Evolutionary conservation across 2,329 filamentous ascomycete genomes (phyloP), one percentile per base, ranked within the genome.

Genomic region (Corinectria fuckeliana): DNA sequence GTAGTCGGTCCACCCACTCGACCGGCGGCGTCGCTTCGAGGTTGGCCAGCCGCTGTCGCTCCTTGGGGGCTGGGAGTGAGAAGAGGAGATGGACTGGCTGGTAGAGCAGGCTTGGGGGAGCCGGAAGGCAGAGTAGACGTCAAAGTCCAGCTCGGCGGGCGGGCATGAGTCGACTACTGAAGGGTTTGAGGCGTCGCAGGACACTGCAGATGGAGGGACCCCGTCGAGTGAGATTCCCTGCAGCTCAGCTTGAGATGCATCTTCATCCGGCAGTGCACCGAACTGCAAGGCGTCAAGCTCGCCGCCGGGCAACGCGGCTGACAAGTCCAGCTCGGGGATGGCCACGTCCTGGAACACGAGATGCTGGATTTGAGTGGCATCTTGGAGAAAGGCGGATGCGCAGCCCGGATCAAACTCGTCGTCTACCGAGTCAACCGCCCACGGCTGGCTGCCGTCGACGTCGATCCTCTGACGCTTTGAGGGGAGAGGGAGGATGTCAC

Each of bases 11-110:
- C 56, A 57, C 18, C 52, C 52, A n/a, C 56, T 50, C 6, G 65
- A 64, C 1, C 56, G 56, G 11, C 67, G 62, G 5, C 64, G 60
- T 8, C 65, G 55, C 14, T 68, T 70, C 21, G 44, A 23, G 6
- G 61, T 55, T 5, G 51, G 41, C 18, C 54, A 23, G 1, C 50
- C 34, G 9, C 41, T 39, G 13, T 55, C 53, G 3, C 47, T 45
- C 8, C 36, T 20, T 2, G 32, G 16, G 39, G 50, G 52, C 5
- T 45, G 55, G n/a, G 56, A 54, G 13, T 38, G 32, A 10, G 45
- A 51, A 4, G 30, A 47, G 3, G 56, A 50, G 32, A 54, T 9
- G 30, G 47, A 54, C 1, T 51, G 44, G 11, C 25, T 61, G 16
- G 44, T 26, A 8, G 56, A 39, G 10, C 32, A 39, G 0, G 45